Conservation (phyloP, 805 yeast species). For the Jamesozyma gamospora region DNA sequence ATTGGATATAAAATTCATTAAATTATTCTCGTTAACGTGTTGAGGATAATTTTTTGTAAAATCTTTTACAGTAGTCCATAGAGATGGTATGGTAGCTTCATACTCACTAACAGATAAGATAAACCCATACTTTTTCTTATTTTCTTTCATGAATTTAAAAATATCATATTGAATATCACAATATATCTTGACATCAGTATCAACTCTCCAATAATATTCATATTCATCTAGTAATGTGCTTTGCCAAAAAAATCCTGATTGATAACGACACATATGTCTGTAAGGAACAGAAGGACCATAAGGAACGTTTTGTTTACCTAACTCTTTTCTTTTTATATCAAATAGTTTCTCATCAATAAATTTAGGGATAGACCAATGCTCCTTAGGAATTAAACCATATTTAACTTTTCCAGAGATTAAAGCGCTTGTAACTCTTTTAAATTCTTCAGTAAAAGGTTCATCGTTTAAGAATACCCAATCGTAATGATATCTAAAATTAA, state of each 20-base stretch:
- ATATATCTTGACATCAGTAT: constrained; percentile 51
- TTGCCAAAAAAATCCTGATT: constrained; percentile 48
- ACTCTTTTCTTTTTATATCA: constrained; percentile 34
- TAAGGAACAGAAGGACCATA: constrained; percentile 56
- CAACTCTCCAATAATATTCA: constrained; percentile 69
- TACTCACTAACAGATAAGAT: constrained; percentile 58
- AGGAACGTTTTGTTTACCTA: constrained; percentile 37
- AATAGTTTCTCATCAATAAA: constrained; percentile 51
- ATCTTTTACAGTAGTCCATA: constrained; percentile 51
- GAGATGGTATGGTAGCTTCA: constrained; percentile 46
- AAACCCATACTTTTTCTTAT: constrained; percentile 56
- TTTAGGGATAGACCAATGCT: constrained; percentile 64
- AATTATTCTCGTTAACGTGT: constrained; percentile 36
- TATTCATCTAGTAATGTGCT: constrained; percentile 50
- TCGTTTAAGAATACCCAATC: constrained; percentile 80
- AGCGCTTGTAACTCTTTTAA: constrained; percentile 38
- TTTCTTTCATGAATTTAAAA: constrained; percentile 46
- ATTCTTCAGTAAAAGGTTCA: constrained; percentile 48
- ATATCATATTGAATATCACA: constrained; percentile 60
- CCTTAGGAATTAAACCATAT: constrained; percentile 51
- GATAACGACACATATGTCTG: constrained; percentile 54
- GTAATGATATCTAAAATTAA: constrained; percentile 51
- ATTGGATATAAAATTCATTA: constrained; percentile 52
- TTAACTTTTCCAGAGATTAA: constrained; percentile 50
- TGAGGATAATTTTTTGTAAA: constrained; percentile 37